Conservation (phyloP, 169 alveolate genomes). For the Plasmodium knowlesi region DNA sequence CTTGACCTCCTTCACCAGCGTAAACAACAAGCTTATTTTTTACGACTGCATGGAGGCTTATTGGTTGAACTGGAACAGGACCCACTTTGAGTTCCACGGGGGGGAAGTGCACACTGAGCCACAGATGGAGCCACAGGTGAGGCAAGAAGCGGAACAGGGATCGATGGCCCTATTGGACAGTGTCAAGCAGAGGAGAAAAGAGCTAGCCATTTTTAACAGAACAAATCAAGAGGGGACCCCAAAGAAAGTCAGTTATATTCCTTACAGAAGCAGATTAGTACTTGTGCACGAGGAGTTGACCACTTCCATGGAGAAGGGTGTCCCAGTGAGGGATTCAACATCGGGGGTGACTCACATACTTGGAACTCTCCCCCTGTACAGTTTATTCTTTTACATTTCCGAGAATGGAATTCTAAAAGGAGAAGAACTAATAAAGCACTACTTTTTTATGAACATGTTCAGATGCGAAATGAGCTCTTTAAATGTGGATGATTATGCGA, state of each 20-base stretch:
- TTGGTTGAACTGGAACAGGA: constrained; percentile 62
- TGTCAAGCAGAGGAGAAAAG: neutral
- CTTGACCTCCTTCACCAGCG: constrained; percentile 41
- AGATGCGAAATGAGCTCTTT: constrained; percentile 10
- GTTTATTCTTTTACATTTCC: constrained; percentile 49
- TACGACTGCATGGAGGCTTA: constrained; percentile 27
- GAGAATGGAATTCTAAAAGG: constrained; percentile 9
- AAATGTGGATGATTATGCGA: constrained; percentile 51
- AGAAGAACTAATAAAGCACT: constrained; percentile 19
- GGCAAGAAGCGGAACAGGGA: neutral
- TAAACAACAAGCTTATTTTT: constrained; percentile 42
- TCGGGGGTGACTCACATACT: neutral
- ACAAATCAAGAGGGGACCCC: neutral
- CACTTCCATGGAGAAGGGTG: neutral
- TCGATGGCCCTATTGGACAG: neutral
- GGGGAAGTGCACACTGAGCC: neutral
- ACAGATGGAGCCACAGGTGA: too few relatives aligned
- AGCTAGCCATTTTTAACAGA: neutral
- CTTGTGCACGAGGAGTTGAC: neutral
- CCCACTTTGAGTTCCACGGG: constrained; percentile 15
- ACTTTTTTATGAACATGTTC: constrained; percentile 34
- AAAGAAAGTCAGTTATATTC: neutral
- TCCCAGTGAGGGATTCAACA: neutral
- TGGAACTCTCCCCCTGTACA: constrained; percentile 35
- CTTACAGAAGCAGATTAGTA: neutral